These are phyloP conservation scores for Xanthoconium separans DNA, from an alignment of 1,284 basidiomycete genomes.

Conservation along the genomic window DNA sequence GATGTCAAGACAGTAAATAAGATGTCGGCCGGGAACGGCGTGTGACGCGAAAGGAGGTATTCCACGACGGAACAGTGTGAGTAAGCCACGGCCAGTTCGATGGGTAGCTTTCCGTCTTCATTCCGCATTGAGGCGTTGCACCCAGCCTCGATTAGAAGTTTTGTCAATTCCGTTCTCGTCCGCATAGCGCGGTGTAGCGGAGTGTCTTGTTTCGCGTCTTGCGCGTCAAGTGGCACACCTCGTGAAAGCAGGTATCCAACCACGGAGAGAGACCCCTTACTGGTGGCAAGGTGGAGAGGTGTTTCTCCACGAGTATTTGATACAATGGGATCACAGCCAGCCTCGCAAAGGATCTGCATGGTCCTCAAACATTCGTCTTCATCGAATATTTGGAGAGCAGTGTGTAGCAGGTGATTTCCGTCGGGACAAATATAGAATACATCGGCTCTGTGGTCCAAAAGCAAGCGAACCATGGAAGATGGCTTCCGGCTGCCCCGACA, in stretches of 20 bases:
- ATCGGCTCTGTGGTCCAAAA: no score
- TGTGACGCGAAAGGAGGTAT: background rate
- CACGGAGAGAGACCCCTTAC: background rate
- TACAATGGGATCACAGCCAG: no score
- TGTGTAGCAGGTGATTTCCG: no score
- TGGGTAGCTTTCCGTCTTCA: background rate
- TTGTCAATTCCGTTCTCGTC: no score
- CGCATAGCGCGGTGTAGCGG: constrained; percentile 2
- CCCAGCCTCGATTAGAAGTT: background rate
- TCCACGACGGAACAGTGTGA: background rate
- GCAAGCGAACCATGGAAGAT: no score
- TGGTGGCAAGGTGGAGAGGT: background rate
- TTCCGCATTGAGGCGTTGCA: constrained; percentile 5
- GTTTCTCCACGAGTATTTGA: no score
- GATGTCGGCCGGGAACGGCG: background rate
- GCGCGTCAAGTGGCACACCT: background rate
- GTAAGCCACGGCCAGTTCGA: background rate
- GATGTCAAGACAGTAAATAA: no score
- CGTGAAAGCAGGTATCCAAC: background rate
- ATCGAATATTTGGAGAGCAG: no score
- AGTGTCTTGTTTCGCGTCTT: background rate
- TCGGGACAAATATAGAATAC: no score
- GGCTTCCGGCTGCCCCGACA: no score
- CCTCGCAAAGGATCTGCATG: no score
- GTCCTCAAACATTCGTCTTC: no score